A percentile compares a stretch with the other conserved stretches of the same genome.
phyloP scores from a whole-genome alignment of 2,329 filamentous ascomycete species.

The Didymella glomerata region DNA sequence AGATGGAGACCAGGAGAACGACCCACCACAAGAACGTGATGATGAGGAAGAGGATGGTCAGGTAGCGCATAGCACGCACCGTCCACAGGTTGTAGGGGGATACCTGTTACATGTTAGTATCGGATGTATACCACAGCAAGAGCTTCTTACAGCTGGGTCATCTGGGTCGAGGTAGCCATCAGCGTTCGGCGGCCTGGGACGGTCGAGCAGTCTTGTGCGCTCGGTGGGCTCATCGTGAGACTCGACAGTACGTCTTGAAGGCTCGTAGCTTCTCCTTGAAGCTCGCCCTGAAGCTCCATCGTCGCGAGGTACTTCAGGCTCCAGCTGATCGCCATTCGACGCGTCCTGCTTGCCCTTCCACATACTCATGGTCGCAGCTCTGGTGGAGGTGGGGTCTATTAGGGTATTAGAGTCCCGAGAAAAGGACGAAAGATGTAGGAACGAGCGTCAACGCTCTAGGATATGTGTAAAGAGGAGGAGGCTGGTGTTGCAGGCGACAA shows the following conservation, averaged over 20 bases:
- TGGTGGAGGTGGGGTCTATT: slow-evolving; percentile 26
- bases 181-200: slow-evolving; percentile 58
- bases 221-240: slow-evolving; percentile 65
- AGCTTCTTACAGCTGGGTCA: slow-evolving; percentile 75
- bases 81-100: slow-evolving; percentile 96
- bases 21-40: slow-evolving; percentile 93
- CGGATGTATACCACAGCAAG: not conserved
- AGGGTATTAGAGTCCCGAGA: slow-evolving; percentile 4
- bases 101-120: slow-evolving; percentile 54
- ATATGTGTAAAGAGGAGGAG: slow-evolving; percentile 14
- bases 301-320: slow-evolving; percentile 27
- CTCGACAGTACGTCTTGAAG: slow-evolving; percentile 50
- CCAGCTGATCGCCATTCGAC: slow-evolving; percentile 51
- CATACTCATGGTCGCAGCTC: slow-evolving; percentile 53
- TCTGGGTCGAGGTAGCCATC: slow-evolving; percentile 77
- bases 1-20: slow-evolving; percentile 84
- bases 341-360: slow-evolving; percentile 63
- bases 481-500: slow-evolving; percentile 19
- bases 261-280: slow-evolving; percentile 42
- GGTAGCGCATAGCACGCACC: slow-evolving; percentile 79
- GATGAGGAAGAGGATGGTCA: slow-evolving; percentile 78
- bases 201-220: slow-evolving; percentile 71
- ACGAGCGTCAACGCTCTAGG: slow-evolving; percentile 13
- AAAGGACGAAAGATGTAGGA: slow-evolving; percentile 1
- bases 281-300: slow-evolving; percentile 36